phyloP scores from a whole-genome alignment of 805 yeast genomes.

The Hanseniaspora guilliermondii region DNA sequence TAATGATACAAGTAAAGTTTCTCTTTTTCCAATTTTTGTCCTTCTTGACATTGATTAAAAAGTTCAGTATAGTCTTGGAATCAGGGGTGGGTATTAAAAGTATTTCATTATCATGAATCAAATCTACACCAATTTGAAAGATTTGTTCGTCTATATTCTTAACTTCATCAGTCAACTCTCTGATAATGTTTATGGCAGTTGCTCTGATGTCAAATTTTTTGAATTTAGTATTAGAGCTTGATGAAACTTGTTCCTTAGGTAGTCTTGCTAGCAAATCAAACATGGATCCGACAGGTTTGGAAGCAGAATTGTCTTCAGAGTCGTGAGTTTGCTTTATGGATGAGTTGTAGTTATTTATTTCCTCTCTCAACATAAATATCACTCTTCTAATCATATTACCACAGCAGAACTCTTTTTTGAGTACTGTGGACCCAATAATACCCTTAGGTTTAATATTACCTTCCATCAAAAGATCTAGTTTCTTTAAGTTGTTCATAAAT shows the following conservation, averaged over 20 bases:
- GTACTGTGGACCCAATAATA: slow-evolving; percentile 38
- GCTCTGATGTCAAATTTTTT: slow-evolving; percentile 55
- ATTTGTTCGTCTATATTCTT: slow-evolving; percentile 80
- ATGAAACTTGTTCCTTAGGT: slow-evolving; percentile 18
- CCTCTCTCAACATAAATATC: slow-evolving; percentile 76
- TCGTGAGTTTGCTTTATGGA: slow-evolving; percentile 19
- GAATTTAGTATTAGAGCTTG: slow-evolving; percentile 23
- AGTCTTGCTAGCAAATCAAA: slow-evolving; percentile 8
- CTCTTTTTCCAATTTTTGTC: slow-evolving; percentile 40
- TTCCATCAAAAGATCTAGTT: slow-evolving; percentile 55
- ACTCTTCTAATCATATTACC: slow-evolving; percentile 89
- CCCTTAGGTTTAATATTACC: slow-evolving; percentile 13
- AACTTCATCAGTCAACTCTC: slow-evolving; percentile 85
- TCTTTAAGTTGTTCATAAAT: slow-evolving; percentile 26
- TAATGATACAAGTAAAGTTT: slow-evolving; percentile 79
- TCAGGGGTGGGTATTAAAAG: slow-evolving; percentile 86
- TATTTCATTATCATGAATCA: slow-evolving; percentile 85
- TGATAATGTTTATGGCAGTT: slow-evolving; percentile 78
- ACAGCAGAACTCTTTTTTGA: slow-evolving; percentile 76
- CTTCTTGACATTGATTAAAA: slow-evolving; percentile 70
- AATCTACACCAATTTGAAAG: slow-evolving; percentile 79
- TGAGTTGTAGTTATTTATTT: slow-evolving; percentile 30
- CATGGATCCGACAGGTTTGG: slow-evolving; percentile 12
- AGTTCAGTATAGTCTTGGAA: slow-evolving; percentile 77
- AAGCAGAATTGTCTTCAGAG: slow-evolving; percentile 18